These are phyloP conservation scores for Triangularia verruculosa DNA, from an alignment of 2,329 filamentous ascomycete species.

Conservation along the genomic window DNA sequence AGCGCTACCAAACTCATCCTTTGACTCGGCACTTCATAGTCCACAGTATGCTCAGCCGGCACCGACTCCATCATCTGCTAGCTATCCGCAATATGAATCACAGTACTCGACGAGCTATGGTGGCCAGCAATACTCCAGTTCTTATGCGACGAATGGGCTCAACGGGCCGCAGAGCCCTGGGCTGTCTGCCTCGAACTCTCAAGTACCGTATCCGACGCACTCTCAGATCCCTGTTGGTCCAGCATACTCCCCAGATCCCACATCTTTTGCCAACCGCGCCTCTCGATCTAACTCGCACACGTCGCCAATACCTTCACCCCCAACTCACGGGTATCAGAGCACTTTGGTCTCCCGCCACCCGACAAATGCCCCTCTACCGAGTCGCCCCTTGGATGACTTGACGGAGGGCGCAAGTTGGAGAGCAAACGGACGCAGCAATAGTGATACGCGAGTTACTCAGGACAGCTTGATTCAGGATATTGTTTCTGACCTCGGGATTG, in stretches of 20 bases:
- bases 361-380: conserved; percentile 59
- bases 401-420: conserved; percentile 43
- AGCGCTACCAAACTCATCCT: conserved; percentile 41
- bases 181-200: conserved; percentile 36
- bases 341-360: conserved; percentile 54
- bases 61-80: conserved; percentile 17
- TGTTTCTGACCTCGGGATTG: conserved; percentile 49
- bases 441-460: conserved; percentile 44
- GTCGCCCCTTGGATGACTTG: conserved; percentile 46
- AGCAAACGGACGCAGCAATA: conserved; percentile 35
- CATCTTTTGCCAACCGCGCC: conserved; percentile 43
- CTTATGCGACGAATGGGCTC: conserved; percentile 40
- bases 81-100: conserved; percentile 30
- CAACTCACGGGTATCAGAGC: conserved; percentile 37
- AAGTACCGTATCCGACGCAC: conserved; percentile 51
- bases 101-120: conserved; percentile 25
- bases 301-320: conserved; percentile 47
- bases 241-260: conserved; percentile 48
- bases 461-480: conserved; percentile 58
- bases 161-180: conserved; percentile 37
- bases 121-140: conserved; percentile 34
- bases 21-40: conserved; percentile 34
- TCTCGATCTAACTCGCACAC: conserved; percentile 50
- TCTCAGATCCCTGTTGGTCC: conserved; percentile 54
- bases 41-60: conserved; percentile 34